These are phyloP conservation scores for Ilyonectria destructans DNA, from an alignment of 2,329 filamentous ascomycete species.

Conservation along the genomic window DNA sequence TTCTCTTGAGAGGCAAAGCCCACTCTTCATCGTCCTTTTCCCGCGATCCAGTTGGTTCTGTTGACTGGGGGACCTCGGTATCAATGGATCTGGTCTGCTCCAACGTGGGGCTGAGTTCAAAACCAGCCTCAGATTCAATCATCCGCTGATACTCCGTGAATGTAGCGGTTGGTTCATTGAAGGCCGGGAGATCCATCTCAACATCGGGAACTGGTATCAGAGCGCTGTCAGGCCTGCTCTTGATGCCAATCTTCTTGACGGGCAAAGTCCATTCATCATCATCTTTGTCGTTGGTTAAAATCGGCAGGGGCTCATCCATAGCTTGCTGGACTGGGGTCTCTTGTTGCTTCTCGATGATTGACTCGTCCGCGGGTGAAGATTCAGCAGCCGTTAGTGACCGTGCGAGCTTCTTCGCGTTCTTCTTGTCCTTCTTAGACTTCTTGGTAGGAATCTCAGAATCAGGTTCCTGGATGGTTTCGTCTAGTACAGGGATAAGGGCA, in stretches of 20 bases:
- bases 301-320: conserved; percentile 17
- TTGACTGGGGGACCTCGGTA: not conserved
- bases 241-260: conserved; percentile 55
- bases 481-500: not conserved
- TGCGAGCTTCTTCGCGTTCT: conserved; percentile 55
- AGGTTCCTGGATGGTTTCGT: conserved; percentile 22
- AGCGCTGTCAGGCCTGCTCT: conserved; percentile 33
- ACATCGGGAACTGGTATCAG: not conserved
- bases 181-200: not conserved
- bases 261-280: conserved; percentile 37
- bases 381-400: conserved; percentile 33
- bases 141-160: not conserved
- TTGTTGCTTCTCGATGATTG: conserved; percentile 1
- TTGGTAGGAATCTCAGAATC: conserved; percentile 39
- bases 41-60: conserved; percentile 1
- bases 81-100: conserved; percentile 3
- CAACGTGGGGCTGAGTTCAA: not conserved
- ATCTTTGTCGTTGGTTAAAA: not conserved
- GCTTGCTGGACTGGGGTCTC: conserved; percentile 8
- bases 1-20: conserved; percentile 49
- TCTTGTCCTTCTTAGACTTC: conserved; percentile 56
- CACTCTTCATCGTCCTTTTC: conserved; percentile 36
- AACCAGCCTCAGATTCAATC: not conserved
- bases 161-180: not conserved
- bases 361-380: conserved; percentile 17